These are phyloP conservation scores for Puccinia hordei DNA, from an alignment of 1,284 basidiomycete genomes.

Conservation along the genomic window DNA sequence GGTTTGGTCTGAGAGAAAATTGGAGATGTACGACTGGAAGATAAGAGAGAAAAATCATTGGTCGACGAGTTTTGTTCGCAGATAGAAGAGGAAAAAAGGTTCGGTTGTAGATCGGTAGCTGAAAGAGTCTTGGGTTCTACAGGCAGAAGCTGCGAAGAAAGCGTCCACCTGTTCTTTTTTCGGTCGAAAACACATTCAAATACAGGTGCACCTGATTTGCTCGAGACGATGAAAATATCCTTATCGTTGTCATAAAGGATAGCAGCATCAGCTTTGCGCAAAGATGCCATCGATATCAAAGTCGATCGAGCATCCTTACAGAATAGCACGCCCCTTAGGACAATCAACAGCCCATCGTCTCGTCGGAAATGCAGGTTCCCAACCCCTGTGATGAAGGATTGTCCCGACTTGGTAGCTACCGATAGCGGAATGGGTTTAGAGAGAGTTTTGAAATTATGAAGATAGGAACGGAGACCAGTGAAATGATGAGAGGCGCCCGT, in stretches of 20 bases:
- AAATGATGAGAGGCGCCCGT: neutral
- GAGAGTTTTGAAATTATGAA: neutral
- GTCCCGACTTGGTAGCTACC: neutral
- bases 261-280: neutral
- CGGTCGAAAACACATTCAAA: neutral
- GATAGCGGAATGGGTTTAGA: neutral
- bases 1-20: neutral
- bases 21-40: neutral
- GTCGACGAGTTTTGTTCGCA: too few species aligned
- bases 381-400: neutral
- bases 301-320: neutral
- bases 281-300: neutral
- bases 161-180: neutral
- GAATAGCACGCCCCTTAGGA: neutral
- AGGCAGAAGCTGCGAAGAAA: neutral
- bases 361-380: neutral
- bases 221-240: neutral
- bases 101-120: neutral
- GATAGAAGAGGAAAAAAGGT: neutral
- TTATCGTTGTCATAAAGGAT: neutral
- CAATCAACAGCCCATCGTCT: neutral
- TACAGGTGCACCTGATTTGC: neutral
- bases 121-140: too few species aligned
- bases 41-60: too few species aligned
- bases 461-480: neutral